Evolutionary conservation across 495 filamentous ascomycete genomes (phyloP).

Genomic region (Xylaria cubensis): DNA sequence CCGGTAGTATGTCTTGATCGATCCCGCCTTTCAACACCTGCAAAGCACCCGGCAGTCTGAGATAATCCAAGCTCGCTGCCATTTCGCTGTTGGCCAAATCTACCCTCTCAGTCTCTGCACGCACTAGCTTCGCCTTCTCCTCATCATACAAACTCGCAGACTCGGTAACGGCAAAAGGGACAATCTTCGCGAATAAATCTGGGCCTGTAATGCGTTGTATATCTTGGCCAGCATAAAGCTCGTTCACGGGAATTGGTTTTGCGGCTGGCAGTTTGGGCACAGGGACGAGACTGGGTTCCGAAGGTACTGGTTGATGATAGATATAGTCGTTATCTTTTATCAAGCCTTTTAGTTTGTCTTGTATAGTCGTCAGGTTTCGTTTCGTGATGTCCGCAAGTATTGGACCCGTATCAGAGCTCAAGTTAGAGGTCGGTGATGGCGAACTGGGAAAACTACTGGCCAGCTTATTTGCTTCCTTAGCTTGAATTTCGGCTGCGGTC

Average conservation of each 20-base stretch:
- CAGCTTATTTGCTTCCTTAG: slow-evolving; percentile 75
- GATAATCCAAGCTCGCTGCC: slow-evolving; percentile 91
- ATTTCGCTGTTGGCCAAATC: slow-evolving; percentile 93
- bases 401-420: slow-evolving; percentile 77
- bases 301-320: slow-evolving; percentile 90
- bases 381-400: slow-evolving; percentile 81
- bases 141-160: slow-evolving; percentile 97
- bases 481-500: slow-evolving; percentile 76
- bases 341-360: slow-evolving; percentile 76
- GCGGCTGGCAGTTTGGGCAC: slow-evolving; percentile 93
- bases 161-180: slow-evolving; percentile 95
- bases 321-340: slow-evolving; percentile 98
- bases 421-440: slow-evolving; percentile 79
- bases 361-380: slow-evolving; percentile 78
- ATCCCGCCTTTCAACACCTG: slow-evolving; percentile 92
- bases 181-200: slow-evolving; percentile 95
- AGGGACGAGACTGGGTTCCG: slow-evolving; percentile 76
- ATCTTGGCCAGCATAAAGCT: slow-evolving; percentile 95
- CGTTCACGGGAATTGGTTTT: slow-evolving; percentile 97
- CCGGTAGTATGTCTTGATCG: slow-evolving; percentile 85
- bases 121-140: slow-evolving; percentile 94
- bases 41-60: slow-evolving; percentile 86
- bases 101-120: slow-evolving; percentile 91
- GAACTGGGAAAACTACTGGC: slow-evolving; percentile 83
- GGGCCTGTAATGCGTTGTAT: slow-evolving; percentile 96